Evolutionary conservation across 164 flowering plant genomes (phyloP), one percentile per base, ranked within the genome.

Genomic region (Magnolia officinalis): DNA sequence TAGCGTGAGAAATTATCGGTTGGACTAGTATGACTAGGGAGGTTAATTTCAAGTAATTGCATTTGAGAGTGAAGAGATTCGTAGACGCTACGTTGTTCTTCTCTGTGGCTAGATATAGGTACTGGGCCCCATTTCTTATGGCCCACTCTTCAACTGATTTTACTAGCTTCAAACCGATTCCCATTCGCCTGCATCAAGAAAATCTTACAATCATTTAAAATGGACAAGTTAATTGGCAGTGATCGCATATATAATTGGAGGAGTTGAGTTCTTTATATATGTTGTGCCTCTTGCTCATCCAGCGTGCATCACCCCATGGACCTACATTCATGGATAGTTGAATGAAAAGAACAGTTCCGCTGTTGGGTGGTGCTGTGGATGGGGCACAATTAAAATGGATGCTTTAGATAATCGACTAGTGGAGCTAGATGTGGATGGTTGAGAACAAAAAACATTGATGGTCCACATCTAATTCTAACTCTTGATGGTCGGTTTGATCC

Each of bases 131-230:
- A 72, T 85, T 85, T 78, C 74, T 77, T 52, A 77, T n/a, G 50
- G 84, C 61, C 90, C 90, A 88, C 68, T 79, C 82, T 78, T 86
- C 90, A 2, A 84, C 59, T 58, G 88, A 78, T 68, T 83, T 78
- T n/a, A 88, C 86, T 8, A 86, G 87, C 73, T 77, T 77, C 76
- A 80, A 67, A 70, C 89, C 89, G 21, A 88, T 85, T 71, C 90
- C 88, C 73, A 68, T 80, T 18, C 86, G 78, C 84, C 90, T 88
- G 55, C 51, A 77, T 4, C 3, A 37, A 20, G 37, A 2, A 58
- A 69, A 65, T 65, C 14, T 6, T 65, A 10, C 11, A 1, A 65
- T 65, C 29, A 13, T 65, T 20, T 65, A 65, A 65, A 23, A 37
- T 37, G 45, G 45, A 37, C 45, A 37, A 37, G 45, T 37, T 37